A percentile compares a stretch with the other conserved stretches of the same genome.
These are phyloP conservation scores for Trichoderma semiorbis DNA, from an alignment of 2,329 filamentous ascomycete species.

Conservation along the genomic window DNA sequence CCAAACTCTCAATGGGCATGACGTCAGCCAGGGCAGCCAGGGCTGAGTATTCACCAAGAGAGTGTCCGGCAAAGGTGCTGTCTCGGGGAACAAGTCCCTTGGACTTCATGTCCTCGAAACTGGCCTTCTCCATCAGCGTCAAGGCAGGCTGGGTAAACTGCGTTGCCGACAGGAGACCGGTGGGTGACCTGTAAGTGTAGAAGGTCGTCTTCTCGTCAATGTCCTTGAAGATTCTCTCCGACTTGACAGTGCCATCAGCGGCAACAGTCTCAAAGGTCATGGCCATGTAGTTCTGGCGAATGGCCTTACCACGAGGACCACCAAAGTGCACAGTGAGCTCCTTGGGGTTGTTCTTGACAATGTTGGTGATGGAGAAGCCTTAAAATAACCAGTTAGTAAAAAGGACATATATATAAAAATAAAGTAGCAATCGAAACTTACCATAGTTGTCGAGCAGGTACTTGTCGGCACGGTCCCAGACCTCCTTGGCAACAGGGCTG, in stretches of 20 bases:
- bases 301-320: constrained; percentile 92
- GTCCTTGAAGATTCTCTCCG: constrained; percentile 99
- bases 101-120: constrained; percentile 97
- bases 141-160: constrained; percentile 98
- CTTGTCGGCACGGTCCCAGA: constrained; percentile 96
- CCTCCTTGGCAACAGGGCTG: constrained; percentile 90
- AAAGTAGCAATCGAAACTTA: constrained; percentile 40
- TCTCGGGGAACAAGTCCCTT: constrained; percentile 95
- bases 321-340: constrained; percentile 98
- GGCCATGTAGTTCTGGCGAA: constrained; percentile 98
- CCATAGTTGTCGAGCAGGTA: constrained; percentile 99
- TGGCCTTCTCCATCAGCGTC: constrained; percentile 99
- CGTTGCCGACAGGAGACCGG: constrained; percentile 89
- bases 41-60: constrained; percentile 95
- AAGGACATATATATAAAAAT: background rate
- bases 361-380: constrained; percentile 96
- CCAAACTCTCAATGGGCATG: constrained; percentile 98
- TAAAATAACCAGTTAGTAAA: background rate
- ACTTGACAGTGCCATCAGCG: constrained; percentile 88
- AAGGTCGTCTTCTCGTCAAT: constrained; percentile 88
- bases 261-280: constrained; percentile 99
- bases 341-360: constrained; percentile 99
- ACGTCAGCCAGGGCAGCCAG: constrained; percentile 94
- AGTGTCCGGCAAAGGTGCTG: constrained; percentile 97
- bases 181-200: constrained; percentile 95